These are phyloP conservation scores for Geosmithia flava DNA, from an alignment of 2,329 filamentous ascomycete genomes.

Conservation along the genomic window DNA sequence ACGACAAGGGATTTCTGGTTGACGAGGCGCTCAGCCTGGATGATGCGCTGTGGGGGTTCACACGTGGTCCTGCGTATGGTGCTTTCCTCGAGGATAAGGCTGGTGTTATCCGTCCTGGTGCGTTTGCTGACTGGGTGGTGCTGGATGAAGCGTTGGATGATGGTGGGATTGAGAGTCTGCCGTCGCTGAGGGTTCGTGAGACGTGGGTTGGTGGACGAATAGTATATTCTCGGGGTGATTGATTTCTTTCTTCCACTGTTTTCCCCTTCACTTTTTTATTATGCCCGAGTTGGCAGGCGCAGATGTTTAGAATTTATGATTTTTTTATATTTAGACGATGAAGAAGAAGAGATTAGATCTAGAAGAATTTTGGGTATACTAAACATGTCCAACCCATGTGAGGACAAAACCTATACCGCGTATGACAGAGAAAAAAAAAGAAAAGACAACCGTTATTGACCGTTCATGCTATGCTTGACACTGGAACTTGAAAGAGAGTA, in stretches of 20 bases:
- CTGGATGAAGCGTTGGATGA: conserved; percentile 42
- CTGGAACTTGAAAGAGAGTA: too few relatives aligned
- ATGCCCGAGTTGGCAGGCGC: too few relatives aligned
- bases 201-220: conserved; percentile 53
- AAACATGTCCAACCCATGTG: too few relatives aligned
- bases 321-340: too few relatives aligned
- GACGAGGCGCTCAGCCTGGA: conserved; percentile 46
- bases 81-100: conserved; percentile 46
- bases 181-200: conserved; percentile 44
- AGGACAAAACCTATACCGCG: too few relatives aligned
- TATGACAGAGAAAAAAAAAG: too few relatives aligned
- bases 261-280: too few relatives aligned
- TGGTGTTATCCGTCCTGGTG: conserved; percentile 46
- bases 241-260: not conserved
- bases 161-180: conserved; percentile 34
- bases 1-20: conserved; percentile 39
- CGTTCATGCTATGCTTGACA: too few relatives aligned
- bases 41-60: conserved; percentile 52
- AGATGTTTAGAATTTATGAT: too few relatives aligned
- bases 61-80: conserved; percentile 42
- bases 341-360: too few relatives aligned
- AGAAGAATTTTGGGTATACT: too few relatives aligned
- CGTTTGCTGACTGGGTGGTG: conserved; percentile 61
- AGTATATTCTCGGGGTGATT: conserved; percentile 25
- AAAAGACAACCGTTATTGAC: too few relatives aligned